Evolutionary conservation across 108 stramenopile species (phyloP).

Genomic region (Hondaea fermentalgiana): DNA sequence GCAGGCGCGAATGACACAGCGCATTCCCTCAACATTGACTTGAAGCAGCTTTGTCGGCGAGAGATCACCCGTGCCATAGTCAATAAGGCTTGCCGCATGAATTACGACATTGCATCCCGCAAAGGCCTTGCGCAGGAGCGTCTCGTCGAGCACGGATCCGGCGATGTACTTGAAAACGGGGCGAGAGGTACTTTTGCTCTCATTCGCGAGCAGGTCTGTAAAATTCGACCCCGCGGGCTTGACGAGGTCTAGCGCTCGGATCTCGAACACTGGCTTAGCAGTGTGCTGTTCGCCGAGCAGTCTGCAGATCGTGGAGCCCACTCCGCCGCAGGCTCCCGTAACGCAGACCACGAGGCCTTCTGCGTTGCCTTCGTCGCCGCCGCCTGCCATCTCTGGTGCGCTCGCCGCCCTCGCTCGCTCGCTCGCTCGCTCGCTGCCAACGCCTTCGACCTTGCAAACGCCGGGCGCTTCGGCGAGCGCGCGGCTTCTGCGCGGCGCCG

Average conservation of each 20-base stretch:
- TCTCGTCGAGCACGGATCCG: not conserved
- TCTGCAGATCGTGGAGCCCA: not conserved
- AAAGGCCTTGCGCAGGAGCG: not conserved
- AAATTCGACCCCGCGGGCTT: not conserved
- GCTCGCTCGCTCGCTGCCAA: too few species aligned
- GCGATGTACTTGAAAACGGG: not conserved
- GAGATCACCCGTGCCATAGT: not conserved
- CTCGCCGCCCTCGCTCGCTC: too few species aligned
- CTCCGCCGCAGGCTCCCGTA: not conserved
- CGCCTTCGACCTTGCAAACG: too few species aligned
- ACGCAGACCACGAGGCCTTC: not conserved
- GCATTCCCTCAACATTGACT: not conserved
- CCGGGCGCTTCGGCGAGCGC: too few species aligned
- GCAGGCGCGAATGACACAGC: not conserved
- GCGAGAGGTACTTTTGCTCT: too few species aligned
- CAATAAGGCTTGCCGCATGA: not conserved
- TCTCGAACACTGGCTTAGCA: not conserved
- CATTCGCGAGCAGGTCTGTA: too few species aligned
- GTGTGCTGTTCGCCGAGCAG: not conserved
- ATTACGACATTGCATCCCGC: not conserved
- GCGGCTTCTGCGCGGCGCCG: too few species aligned
- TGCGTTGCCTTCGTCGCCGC: too few species aligned
- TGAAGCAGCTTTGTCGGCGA: not conserved
- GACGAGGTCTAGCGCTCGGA: not conserved
- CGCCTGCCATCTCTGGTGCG: too few species aligned